Base-by-base conservation (phyloP, 2,329 filamentous ascomycete genomes). In the Colletotrichum filicis region DNA sequence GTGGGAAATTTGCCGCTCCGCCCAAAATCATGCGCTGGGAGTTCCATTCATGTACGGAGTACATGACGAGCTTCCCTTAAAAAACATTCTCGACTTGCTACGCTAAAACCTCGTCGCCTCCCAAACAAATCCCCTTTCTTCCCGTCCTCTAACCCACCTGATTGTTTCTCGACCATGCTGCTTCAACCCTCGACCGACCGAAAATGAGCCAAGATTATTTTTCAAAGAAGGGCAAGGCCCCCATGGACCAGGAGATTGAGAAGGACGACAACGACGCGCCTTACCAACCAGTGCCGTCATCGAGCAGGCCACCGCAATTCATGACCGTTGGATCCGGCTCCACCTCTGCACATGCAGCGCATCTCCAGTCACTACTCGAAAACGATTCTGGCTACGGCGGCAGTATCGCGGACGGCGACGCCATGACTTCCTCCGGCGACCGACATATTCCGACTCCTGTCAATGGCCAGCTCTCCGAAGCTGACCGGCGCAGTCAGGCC, bases 331-430 rank as follows among this genome's bases (percentile, higher is more conserved):
- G 96, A 71, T 91, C 88, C 76, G 95, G 95, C 66, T 92, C 92
- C 67, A 92, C 93, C 26, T 95, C 95, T 24, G 92, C 95, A 79
- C 94, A 94, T 80, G 95, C 95, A 49, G 90, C 93, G 35, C 92
- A 92, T 68, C 87, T 98, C 52, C 94, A 97, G 82, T 91, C 92
- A 22, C 90, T 97, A 77, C 86, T 98, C 68, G 94, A 97, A 74
- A 87, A 91, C 71, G 97, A 99, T 81, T 98, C 96, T 22, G 97
- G 96, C 7, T 98, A 98, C 79, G 95, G 95, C 68, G 93, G 93
- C 57, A 98, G 94, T 80, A 87, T 93, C 62, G 86, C 89, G 35
- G 92, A 91, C 73, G 93, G 93, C 65, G 89, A 89, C 76, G 83
- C 85, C 73, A 81, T 85, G 66, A 81, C 78, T 57, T 78, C 71